Percentiles rank a stretch among this genome's conserved stretches.
These are phyloP conservation scores for Pigoraptor vietnamica DNA, from an alignment of 78 protist genomes.

Conservation along the genomic window DNA sequence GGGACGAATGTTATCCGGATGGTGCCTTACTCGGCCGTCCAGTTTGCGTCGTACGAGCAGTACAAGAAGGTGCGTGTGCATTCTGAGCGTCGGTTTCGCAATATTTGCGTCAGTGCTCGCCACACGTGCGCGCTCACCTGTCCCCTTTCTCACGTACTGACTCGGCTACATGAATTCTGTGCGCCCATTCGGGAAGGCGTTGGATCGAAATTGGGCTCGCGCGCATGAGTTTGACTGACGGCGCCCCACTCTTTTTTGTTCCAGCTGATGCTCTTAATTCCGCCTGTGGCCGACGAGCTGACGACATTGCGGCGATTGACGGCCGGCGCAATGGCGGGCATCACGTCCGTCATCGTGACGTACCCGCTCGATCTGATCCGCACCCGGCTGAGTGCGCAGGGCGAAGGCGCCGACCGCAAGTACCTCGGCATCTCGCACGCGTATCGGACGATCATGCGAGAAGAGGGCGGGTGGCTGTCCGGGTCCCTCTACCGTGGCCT, in stretches of 20 bases:
- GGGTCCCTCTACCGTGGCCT: conserved; percentile 57
- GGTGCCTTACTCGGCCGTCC: conserved; percentile 37
- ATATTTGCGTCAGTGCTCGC: too few species aligned
- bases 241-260: too few species aligned
- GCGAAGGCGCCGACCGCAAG: neutral
- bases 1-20: conserved; percentile 63
- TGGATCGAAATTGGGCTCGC: too few species aligned
- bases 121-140: too few species aligned
- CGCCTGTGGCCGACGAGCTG: neutral
- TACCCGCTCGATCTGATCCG: conserved; percentile 76
- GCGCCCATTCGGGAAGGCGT: too few species aligned
- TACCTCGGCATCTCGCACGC: conserved; percentile 57
- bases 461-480: conserved; percentile 50
- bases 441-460: conserved; percentile 14
- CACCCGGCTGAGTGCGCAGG: conserved; percentile 63
- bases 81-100: neutral
- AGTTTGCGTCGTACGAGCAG: conserved; percentile 19
- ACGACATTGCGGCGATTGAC: neutral
- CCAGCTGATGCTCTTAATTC: neutral
- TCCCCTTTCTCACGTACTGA: too few species aligned
- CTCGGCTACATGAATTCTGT: too few species aligned
- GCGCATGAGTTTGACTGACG: too few species aligned
- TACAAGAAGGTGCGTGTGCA: conserved; percentile 25
- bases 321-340: conserved; percentile 57
- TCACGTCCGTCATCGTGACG: conserved; percentile 51